A percentile compares a stretch with the other conserved stretches of the same genome.
Conservation (phyloP, 192 early-diverging fungal genomes). For the Backusella macrospora region DNA sequence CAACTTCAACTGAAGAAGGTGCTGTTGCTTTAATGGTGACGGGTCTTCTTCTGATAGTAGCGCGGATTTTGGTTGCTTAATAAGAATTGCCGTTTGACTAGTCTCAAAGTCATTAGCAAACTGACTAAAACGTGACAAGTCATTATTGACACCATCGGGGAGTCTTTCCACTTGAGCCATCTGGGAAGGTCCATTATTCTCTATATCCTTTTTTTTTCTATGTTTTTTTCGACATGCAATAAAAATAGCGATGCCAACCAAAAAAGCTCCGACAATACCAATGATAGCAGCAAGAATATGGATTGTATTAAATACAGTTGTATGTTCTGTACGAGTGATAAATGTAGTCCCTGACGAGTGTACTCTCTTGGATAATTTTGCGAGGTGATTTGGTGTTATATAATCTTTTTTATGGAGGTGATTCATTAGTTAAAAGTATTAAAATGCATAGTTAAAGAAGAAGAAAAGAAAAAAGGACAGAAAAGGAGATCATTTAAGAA, state of each 20-base stretch:
- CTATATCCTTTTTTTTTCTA: constrained; percentile 17
- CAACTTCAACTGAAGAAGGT: constrained; percentile 13
- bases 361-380: background rate
- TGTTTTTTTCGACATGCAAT: constrained; percentile 18
- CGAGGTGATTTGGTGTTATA: background rate
- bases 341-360: constrained; percentile 8
- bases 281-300: constrained; percentile 26
- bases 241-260: constrained; percentile 13
- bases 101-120: constrained; percentile 28
- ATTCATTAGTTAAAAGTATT: constrained; percentile 9
- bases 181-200: constrained; percentile 12
- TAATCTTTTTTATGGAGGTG: background rate
- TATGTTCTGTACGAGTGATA: constrained; percentile 16
- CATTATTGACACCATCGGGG: constrained; percentile 9
- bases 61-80: background rate
- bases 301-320: background rate
- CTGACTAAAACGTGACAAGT: constrained; percentile 15
- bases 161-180: background rate
- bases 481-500: constrained; percentile 12
- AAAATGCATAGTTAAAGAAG: constrained; percentile 13
- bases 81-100: background rate
- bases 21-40: constrained; percentile 14
- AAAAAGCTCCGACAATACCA: constrained; percentile 9
- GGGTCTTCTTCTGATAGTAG: background rate
- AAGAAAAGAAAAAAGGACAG: background rate